Base-by-base conservation (phyloP, 208 protist species). In the Borovskyia barvae region DNA sequence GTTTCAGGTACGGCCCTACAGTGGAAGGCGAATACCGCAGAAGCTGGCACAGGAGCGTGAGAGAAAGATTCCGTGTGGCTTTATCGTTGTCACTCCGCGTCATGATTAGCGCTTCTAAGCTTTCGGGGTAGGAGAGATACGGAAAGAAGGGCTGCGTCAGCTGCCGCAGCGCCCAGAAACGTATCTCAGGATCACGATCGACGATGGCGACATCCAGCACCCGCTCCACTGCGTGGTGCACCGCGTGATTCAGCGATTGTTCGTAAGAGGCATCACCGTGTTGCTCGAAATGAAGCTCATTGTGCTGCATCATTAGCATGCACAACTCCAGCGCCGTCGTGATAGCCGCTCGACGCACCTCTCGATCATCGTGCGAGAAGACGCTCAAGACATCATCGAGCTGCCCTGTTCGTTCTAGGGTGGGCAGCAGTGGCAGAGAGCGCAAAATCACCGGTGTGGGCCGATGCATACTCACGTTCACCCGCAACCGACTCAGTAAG, bases 61-160 rank as follows among this genome's bases (percentile, higher is more conserved):
- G 59, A 6, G 86, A 49, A 45, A 81, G 63, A 41, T 89, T 77
- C 17, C 80, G 77, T 12, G 68, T 72, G 15, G 35, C 45, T n/a
- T 66, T 70, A 52, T 76, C 77, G 26, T 66, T 81, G 66, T 95
- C 89, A 49, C 93, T 93, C 20, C 77, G 68, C 8, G 82, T 71
- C 80, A 95, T 91, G 50, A 89, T 90, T 33, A 95, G 70, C 15
- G 89, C 77, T 28, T 95, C 81, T 0, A 95, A 65, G 60, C 90
- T 81, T 57, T 92, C 82, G 11, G 72, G 60, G n/a, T 87, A 67
- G 24, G 75, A 87, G 42, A 95, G 69, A 58, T 95, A 93, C 7
- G 82, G 59, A 42, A 90, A 82, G 50, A 95, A 90, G 4, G 72
- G 55, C 5, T 67, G 54, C 1, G 78, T 72, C 0, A 95, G 49